phyloP scores from a whole-genome alignment of 208 protist genomes.

The Histomonas meleagridis region DNA sequence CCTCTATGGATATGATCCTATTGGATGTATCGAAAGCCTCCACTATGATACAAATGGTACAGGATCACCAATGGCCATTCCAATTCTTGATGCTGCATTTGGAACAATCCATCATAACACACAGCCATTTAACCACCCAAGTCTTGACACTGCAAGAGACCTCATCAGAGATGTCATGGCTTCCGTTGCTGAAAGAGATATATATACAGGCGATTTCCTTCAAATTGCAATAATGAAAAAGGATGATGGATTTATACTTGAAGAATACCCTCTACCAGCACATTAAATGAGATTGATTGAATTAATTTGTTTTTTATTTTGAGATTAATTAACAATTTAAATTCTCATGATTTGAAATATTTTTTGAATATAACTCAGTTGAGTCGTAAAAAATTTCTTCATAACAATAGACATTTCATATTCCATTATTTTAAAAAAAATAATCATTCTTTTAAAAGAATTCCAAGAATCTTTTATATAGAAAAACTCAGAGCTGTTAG shows the following conservation, averaged over 20 bases:
- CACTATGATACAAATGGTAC: neutral
- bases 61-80: neutral
- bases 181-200: neutral
- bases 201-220: slow-evolving; percentile 7
- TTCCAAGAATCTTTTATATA: no score
- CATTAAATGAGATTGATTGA: no score
- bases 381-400: no score
- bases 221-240: neutral
- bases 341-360: no score
- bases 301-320: no score
- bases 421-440: no score
- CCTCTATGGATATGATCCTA: neutral
- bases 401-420: no score
- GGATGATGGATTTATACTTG: neutral
- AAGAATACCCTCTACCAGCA: neutral
- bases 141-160: neutral
- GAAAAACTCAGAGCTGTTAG: no score
- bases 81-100: neutral
- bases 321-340: no score
- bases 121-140: neutral
- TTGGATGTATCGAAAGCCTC: neutral
- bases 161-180: neutral
- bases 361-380: no score
- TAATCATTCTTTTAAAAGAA: no score
- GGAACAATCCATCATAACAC: slow-evolving; percentile 23